phyloP scores from a whole-genome alignment of 2,329 filamentous ascomycete genomes.

The Conoideocrella luteorostrata region DNA sequence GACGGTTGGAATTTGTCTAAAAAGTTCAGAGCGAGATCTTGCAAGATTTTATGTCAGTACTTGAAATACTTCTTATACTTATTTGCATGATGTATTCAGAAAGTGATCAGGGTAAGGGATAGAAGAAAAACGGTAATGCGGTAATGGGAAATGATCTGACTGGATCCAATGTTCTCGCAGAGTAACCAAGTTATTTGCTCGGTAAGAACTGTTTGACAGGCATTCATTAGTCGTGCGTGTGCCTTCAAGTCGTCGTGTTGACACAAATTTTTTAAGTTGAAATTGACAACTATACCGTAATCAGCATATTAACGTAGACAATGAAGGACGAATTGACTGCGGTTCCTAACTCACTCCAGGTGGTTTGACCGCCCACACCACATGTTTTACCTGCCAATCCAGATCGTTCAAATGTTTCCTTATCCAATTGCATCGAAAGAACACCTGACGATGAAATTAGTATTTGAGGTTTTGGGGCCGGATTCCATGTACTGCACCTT shows the following conservation, averaged over 20 bases:
- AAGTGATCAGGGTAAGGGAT: background rate
- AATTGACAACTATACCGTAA: slow-evolving; percentile 58
- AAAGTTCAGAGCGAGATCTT: slow-evolving; percentile 1
- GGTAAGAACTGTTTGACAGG: slow-evolving; percentile 70
- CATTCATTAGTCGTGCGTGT: slow-evolving; percentile 50
- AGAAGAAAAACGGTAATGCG: background rate
- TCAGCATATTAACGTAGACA: background rate
- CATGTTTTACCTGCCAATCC: slow-evolving; percentile 70
- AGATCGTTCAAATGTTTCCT: slow-evolving; percentile 73
- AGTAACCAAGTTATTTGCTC: slow-evolving; percentile 71
- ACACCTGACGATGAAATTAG: slow-evolving; percentile 41
- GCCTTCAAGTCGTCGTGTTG: slow-evolving; percentile 35
- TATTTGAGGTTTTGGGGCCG: background rate
- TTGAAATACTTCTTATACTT: background rate
- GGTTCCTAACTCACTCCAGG: slow-evolving; percentile 1
- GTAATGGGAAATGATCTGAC: slow-evolving; percentile 14
- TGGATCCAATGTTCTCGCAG: slow-evolving; percentile 45
- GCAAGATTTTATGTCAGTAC: background rate
- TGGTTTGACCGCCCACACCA: slow-evolving; percentile 26
- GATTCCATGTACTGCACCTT: slow-evolving; percentile 43
- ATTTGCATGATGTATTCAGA: background rate
- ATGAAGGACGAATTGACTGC: background rate
- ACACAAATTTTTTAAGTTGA: slow-evolving; percentile 71
- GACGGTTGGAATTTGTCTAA: background rate
- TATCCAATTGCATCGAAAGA: slow-evolving; percentile 71